Evolutionary conservation across 2,329 filamentous ascomycete genomes (phyloP).

Genomic region (Coleophoma cylindrospora): DNA sequence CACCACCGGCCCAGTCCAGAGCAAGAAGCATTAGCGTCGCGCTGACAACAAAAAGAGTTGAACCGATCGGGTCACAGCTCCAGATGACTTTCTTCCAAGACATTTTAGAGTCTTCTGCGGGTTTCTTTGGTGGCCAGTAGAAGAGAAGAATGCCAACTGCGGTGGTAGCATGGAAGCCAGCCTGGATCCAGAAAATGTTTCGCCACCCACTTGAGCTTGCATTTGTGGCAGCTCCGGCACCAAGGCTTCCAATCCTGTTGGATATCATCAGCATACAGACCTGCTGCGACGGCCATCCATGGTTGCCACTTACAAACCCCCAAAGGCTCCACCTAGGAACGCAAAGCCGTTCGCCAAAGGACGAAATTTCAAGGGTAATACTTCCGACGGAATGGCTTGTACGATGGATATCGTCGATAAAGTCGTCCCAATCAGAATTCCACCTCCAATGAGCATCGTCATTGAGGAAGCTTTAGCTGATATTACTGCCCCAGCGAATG

Average conservation of each 20-base stretch:
- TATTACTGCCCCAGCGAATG: slow-evolving; percentile 46
- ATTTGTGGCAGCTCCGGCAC: slow-evolving; percentile 47
- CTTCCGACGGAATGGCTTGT: slow-evolving; percentile 50
- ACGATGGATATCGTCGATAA: slow-evolving; percentile 50
- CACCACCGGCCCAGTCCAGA: slow-evolving; percentile 40
- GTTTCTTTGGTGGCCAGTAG: slow-evolving; percentile 38
- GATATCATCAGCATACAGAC: neutral
- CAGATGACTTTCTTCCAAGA: slow-evolving; percentile 34
- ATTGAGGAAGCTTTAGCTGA: slow-evolving; percentile 50
- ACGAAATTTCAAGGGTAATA: slow-evolving; percentile 51
- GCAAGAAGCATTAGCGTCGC: slow-evolving; percentile 39
- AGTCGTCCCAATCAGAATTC: slow-evolving; percentile 49
- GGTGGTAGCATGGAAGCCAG: slow-evolving; percentile 44
- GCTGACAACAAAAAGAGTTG: slow-evolving; percentile 35
- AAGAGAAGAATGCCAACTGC: slow-evolving; percentile 41
- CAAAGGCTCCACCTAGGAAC: slow-evolving; percentile 43
- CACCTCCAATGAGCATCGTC: slow-evolving; percentile 51
- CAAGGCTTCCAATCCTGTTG: slow-evolving; percentile 40
- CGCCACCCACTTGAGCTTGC: slow-evolving; percentile 42
- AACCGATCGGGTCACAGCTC: slow-evolving; percentile 44
- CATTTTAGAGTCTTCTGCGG: slow-evolving; percentile 31
- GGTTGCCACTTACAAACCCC: slow-evolving; percentile 39
- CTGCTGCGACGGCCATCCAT: neutral
- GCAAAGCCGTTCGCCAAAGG: slow-evolving; percentile 49
- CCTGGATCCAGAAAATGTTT: slow-evolving; percentile 55